Conservation (phyloP, 75 land plant species). For the Sequoiadendron giganteum region DNA sequence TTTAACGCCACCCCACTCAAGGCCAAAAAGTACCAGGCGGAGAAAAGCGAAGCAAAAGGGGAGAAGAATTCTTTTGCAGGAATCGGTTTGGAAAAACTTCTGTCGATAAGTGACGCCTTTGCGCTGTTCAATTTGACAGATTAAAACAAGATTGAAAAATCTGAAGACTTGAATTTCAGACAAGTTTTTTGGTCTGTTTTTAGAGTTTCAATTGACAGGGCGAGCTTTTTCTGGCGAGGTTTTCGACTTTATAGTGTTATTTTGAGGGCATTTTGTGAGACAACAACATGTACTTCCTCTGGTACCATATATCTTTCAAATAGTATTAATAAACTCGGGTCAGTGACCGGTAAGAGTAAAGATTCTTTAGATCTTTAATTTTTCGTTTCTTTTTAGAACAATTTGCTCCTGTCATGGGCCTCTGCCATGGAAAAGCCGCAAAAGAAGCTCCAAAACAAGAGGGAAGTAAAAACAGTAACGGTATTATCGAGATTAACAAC, state of each 20-base stretch:
- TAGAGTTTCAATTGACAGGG: not conserved
- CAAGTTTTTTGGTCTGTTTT: not conserved
- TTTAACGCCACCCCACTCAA: not conserved
- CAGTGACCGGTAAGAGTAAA: not conserved
- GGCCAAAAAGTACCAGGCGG: not conserved
- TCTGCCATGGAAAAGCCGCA: constrained; percentile 62
- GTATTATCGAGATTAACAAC: not conserved
- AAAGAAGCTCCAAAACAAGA: constrained; percentile 9
- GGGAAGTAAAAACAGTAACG: not conserved
- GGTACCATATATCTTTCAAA: not conserved
- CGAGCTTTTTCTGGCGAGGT: not conserved
- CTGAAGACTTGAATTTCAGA: not conserved
- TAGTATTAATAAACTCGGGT: not conserved
- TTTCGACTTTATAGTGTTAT: not conserved
- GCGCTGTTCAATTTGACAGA: not conserved
- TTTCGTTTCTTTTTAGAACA: not conserved
- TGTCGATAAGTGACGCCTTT: not conserved
- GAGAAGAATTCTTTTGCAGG: not conserved
- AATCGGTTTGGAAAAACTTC: not conserved
- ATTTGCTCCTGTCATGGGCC: constrained; percentile 41
- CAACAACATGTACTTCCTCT: constrained; percentile 1
- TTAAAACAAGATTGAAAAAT: not conserved
- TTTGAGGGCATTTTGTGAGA: not conserved
- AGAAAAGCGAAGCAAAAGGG: not conserved
- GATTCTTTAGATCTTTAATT: not conserved